Conservation (phyloP, 176 grass and related monocot genomes). For the Guadua angustifolia region DNA sequence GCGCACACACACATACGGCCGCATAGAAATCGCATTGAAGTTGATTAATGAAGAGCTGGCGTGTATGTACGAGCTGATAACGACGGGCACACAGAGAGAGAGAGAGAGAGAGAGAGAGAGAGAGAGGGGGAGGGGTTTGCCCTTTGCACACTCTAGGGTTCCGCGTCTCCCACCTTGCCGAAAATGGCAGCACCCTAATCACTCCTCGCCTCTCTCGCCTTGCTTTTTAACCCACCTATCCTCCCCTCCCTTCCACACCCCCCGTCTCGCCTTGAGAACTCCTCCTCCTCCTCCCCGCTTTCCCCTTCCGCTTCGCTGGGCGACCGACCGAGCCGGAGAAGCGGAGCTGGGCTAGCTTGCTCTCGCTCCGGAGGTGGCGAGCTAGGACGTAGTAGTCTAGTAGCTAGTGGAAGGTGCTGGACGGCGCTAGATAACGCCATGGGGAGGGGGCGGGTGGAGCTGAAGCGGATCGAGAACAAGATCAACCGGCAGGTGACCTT, state of each 20-base stretch:
- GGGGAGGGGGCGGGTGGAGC: constrained; percentile 91
- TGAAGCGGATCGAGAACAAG: constrained; percentile 99
- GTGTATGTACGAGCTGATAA: constrained; percentile 41
- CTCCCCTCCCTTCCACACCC: not conserved
- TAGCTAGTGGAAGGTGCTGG: not conserved
- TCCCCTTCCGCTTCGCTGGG: not conserved
- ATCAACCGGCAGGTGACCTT: constrained; percentile 98
- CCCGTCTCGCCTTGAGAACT: not conserved
- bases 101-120: too few relatives aligned
- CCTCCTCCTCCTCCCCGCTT: not conserved
- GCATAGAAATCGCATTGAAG: constrained; percentile 8
- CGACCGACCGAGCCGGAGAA: not conserved
- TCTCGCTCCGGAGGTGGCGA: constrained; percentile 8
- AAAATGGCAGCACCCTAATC: constrained; percentile 52
- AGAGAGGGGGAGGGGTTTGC: not conserved
- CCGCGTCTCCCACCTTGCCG: constrained; percentile 49
- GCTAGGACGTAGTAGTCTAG: not conserved
- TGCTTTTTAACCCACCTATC: constrained; percentile 37
- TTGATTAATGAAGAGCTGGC: constrained; percentile 21
- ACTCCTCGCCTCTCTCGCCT: not conserved
- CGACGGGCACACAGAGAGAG: too few relatives aligned
- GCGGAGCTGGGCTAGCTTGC: not conserved
- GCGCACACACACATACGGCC: not conserved
- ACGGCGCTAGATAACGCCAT: constrained; percentile 36
- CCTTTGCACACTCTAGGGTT: constrained; percentile 48